Base-by-base conservation (phyloP, 768 basidiomycete species). In the Hypsizygus marmoreus region DNA sequence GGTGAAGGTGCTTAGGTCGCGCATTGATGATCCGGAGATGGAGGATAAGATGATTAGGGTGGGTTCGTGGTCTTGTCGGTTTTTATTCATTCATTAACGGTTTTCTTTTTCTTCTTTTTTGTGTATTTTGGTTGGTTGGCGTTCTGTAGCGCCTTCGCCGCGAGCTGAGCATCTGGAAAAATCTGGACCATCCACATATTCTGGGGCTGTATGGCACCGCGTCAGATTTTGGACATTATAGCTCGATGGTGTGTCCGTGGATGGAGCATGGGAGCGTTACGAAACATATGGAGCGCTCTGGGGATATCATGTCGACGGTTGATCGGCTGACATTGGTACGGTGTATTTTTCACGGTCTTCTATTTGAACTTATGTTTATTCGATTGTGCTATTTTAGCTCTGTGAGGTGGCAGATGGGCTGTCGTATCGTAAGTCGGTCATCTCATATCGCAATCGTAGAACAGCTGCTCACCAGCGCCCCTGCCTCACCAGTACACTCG, bases 171-270 rank as follows among this genome's bases (percentile, higher is more conserved):
- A 61, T 71, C 7, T 72, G 73, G 73, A 67, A 64, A 34, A 50
- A 57, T 17, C 64, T 74, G 1, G 55, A 61, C 6, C 72, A 74
- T 53, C 67, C 68, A n/a, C 57, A 73, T 39, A 60, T 74, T 19
- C 50, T 74, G 22, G 57, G 63, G 20, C 54, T 74, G 1, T 60
- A 59, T 40, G 72, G 72, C 10, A 65, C 62, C 3, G 59, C 61
- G 14, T 65, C 65, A 16, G 68, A 65, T 30, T 71, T 72, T 49
- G 71, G 71, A 13, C 65, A 59, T 19, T 69, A 67, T 40, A 55
- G 51, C 6, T 62, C 65, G 7, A 62, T 74, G 64, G 71, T 73
- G 2, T 72, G 71, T 39, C 71, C 71, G 6, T 74, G 72, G 72
- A 53, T 67, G 40, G 64, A 72, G 31, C 60, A 72, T 33, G 72